Evolutionary conservation across 225 moss, liverwort and hornwort species (phyloP).

Genomic region (Polytrichum commune): DNA sequence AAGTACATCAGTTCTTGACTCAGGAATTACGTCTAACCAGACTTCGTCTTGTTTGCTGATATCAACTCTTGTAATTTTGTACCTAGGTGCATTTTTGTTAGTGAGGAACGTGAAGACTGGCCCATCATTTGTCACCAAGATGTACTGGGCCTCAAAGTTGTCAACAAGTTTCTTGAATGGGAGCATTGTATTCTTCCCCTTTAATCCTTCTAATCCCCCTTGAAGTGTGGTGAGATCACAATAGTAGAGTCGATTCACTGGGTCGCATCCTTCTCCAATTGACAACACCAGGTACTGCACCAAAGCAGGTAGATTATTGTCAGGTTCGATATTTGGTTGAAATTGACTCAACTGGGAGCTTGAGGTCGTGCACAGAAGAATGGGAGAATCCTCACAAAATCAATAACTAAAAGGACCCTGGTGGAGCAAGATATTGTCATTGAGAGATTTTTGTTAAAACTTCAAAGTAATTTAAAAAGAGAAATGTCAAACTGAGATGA

Average conservation of each 20-base stretch:
- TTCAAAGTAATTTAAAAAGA: no score
- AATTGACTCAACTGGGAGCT: background rate
- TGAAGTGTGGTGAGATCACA: conserved; percentile 66
- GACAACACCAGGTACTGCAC: conserved; percentile 78
- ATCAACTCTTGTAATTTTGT: conserved; percentile 67
- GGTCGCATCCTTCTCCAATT: conserved; percentile 80
- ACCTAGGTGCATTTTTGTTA: conserved; percentile 64
- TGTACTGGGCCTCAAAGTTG: conserved; percentile 70
- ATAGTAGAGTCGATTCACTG: conserved; percentile 72
- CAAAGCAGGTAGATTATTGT: background rate
- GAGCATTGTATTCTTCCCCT: conserved; percentile 42
- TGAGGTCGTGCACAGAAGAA: background rate
- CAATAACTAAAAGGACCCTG: no score
- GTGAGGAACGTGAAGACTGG: conserved; percentile 73
- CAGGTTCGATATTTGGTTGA: no score
- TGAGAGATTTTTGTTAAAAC: no score
- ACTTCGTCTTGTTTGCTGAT: conserved; percentile 28
- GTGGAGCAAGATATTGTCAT: no score
- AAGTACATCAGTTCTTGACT: conserved; percentile 62
- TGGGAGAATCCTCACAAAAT: background rate
- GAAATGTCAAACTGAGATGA: conserved; percentile 1
- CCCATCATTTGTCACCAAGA: conserved; percentile 71
- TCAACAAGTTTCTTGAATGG: conserved; percentile 76
- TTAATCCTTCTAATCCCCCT: conserved; percentile 63
- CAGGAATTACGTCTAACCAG: conserved; percentile 79